Evolutionary conservation across 2,329 filamentous ascomycete species (phyloP).

Genomic region (Venturiaceae sp.): DNA sequence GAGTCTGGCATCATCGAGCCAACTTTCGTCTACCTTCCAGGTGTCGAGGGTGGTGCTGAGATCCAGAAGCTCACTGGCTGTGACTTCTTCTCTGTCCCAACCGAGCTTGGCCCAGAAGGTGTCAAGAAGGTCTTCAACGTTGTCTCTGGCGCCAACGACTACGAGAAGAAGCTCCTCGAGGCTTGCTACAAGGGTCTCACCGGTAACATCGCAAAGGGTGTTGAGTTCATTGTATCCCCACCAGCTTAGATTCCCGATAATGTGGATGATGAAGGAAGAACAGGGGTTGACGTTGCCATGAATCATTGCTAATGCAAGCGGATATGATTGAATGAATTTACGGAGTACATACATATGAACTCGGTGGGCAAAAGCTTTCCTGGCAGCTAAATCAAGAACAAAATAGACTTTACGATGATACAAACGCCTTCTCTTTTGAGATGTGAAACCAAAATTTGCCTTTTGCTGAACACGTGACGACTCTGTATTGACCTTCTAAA

Average conservation of each 20-base stretch:
- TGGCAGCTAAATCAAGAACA: too few relatives aligned
- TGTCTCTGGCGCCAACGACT: slow-evolving; percentile 64
- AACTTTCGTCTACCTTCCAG: slow-evolving; percentile 90
- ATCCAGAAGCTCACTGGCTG: slow-evolving; percentile 72
- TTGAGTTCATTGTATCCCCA: slow-evolving; percentile 50
- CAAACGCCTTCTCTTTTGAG: too few relatives aligned
- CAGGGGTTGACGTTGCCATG: too few relatives aligned
- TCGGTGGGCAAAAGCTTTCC: neutral
- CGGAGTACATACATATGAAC: neutral
- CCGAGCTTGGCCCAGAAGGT: slow-evolving; percentile 83
- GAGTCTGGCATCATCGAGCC: slow-evolving; percentile 91
- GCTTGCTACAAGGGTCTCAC: slow-evolving; percentile 69
- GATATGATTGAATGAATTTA: neutral
- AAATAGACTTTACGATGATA: neutral
- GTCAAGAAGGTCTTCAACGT: slow-evolving; percentile 79
- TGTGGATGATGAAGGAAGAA: too few relatives aligned
- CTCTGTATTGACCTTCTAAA: neutral
- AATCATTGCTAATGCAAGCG: too few relatives aligned
- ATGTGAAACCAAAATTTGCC: too few relatives aligned
- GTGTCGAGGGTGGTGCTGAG: slow-evolving; percentile 76
- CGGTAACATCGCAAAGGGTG: slow-evolving; percentile 89
- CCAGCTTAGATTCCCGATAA: slow-evolving; percentile 1
- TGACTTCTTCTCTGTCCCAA: slow-evolving; percentile 93
- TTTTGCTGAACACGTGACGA: neutral
- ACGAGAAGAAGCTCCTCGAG: slow-evolving; percentile 81